phyloP scores from a whole-genome alignment of 208 protist species.

The Angomonas deanei region DNA sequence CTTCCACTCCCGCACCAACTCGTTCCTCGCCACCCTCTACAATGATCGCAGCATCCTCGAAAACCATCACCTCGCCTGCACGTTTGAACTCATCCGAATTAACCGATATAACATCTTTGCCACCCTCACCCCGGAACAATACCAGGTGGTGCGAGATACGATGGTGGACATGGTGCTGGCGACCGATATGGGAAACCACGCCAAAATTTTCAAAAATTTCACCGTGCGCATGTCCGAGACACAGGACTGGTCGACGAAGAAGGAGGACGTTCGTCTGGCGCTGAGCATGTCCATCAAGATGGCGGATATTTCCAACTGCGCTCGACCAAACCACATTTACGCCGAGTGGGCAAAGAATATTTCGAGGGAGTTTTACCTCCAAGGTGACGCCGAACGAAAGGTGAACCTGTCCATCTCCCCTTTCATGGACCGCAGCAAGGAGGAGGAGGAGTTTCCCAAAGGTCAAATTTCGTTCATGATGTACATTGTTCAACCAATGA shows the following conservation, averaged over 20 bases:
- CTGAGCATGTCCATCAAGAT: conserved; percentile 92
- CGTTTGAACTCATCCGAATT: conserved; percentile 82
- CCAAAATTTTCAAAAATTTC: conserved; percentile 82
- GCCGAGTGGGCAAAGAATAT: conserved; percentile 91
- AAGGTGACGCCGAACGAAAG: conserved; percentile 88
- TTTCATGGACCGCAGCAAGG: conserved; percentile 89
- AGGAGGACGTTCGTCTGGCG: conserved; percentile 84
- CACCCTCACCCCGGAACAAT: conserved; percentile 67
- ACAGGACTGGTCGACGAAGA: conserved; percentile 65
- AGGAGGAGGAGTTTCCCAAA: conserved; percentile 75
- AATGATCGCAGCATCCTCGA: conserved; percentile 93
- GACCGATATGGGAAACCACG: conserved; percentile 93
- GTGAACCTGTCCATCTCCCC: conserved; percentile 83
- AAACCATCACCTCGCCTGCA: conserved; percentile 89
- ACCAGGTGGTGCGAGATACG: conserved; percentile 72
- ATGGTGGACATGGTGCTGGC: conserved; percentile 92
- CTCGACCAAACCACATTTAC: conserved; percentile 83
- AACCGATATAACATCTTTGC: conserved; percentile 83
- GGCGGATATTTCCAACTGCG: conserved; percentile 93
- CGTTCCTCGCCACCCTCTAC: conserved; percentile 90
- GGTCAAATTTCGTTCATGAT: conserved; percentile 91
- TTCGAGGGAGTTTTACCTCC: conserved; percentile 89
- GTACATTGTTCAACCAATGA: conserved; percentile 88
- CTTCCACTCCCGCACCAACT: conserved; percentile 91
- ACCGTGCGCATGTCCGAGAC: conserved; percentile 64